phyloP scores from a whole-genome alignment of 106 monocot genomes.

The Triglochin maritima region DNA sequence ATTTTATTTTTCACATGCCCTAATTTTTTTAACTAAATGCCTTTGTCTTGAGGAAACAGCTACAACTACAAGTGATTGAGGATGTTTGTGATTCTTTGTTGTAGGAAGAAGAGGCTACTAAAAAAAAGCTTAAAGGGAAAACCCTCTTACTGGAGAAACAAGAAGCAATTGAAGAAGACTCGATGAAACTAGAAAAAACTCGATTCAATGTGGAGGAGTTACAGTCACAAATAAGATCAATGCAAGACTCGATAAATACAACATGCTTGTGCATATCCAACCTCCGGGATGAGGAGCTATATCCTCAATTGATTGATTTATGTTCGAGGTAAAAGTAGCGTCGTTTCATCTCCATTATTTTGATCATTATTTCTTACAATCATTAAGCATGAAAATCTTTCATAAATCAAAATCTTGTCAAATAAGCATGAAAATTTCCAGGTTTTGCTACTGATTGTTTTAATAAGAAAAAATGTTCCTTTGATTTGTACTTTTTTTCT shows the following conservation, averaged over 20 bases:
- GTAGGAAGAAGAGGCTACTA: conserved; percentile 69
- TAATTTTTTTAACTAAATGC: too few species aligned
- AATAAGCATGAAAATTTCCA: too few species aligned
- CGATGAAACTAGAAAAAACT: conserved; percentile 28
- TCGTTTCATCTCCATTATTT: background rate
- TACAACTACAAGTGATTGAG: too few species aligned
- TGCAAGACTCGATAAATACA: conserved; percentile 58
- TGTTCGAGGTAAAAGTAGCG: conserved; percentile 40
- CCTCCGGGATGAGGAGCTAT: conserved; percentile 74
- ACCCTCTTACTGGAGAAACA: conserved; percentile 38
- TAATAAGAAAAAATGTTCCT: too few species aligned
- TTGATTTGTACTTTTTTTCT: too few species aligned
- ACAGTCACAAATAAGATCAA: conserved; percentile 39
- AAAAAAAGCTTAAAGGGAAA: conserved; percentile 37
- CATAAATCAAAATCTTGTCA: too few species aligned
- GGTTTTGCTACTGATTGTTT: too few species aligned
- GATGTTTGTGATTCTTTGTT: background rate
- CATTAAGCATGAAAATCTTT: background rate
- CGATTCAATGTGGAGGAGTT: conserved; percentile 45
- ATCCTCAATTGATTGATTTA: conserved; percentile 60
- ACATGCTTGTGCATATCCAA: conserved; percentile 69
- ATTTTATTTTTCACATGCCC: too few species aligned
- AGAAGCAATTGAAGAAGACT: conserved; percentile 47
- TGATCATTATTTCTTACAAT: background rate
- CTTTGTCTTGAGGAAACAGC: too few species aligned